Evolutionary conservation across 2,329 filamentous ascomycete species (phyloP).

Genomic region (Emmonsiellopsis sp.): DNA sequence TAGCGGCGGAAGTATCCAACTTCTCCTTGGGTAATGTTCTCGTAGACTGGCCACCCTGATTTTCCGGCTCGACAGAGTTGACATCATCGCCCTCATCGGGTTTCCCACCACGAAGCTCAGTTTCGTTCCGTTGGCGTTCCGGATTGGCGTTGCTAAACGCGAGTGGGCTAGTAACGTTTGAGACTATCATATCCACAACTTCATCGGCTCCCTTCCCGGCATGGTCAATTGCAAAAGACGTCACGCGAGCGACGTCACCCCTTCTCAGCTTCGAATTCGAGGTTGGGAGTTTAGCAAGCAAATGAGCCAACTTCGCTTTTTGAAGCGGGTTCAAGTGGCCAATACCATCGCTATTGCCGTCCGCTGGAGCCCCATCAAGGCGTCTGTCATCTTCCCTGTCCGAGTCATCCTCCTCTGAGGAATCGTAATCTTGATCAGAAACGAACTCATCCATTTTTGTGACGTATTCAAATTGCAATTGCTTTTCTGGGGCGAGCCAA

Average conservation of each 20-base stretch:
- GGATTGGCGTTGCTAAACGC: constrained; percentile 63
- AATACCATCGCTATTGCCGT: constrained; percentile 38
- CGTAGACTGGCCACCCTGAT: constrained; percentile 21
- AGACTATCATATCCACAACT: constrained; percentile 77
- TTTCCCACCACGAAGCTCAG: constrained; percentile 10
- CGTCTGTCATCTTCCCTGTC: constrained; percentile 36
- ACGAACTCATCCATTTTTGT: constrained; percentile 70
- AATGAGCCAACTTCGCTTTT: constrained; percentile 72
- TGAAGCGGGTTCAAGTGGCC: constrained; percentile 71
- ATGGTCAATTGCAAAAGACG: constrained; percentile 81
- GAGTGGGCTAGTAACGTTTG: constrained; percentile 71
- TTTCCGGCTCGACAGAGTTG: constrained; percentile 23
- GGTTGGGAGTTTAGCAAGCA: constrained; percentile 73
- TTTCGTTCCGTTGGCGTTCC: constrained; percentile 18
- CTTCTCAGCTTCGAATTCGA: constrained; percentile 65
- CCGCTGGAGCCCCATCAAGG: constrained; percentile 35
- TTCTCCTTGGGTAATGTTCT: constrained; percentile 32
- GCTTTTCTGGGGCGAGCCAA: constrained; percentile 67
- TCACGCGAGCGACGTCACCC: constrained; percentile 77
- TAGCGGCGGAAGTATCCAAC: constrained; percentile 60
- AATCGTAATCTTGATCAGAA: constrained; percentile 76
- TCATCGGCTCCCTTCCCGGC: constrained; percentile 78
- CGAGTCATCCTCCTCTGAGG: constrained; percentile 70
- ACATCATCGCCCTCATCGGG: constrained; percentile 24
- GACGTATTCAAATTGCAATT: constrained; percentile 70